These are phyloP conservation scores for Cephalotrichum gorgonifer DNA, from an alignment of 2,329 filamentous ascomycete species.

Conservation along the genomic window DNA sequence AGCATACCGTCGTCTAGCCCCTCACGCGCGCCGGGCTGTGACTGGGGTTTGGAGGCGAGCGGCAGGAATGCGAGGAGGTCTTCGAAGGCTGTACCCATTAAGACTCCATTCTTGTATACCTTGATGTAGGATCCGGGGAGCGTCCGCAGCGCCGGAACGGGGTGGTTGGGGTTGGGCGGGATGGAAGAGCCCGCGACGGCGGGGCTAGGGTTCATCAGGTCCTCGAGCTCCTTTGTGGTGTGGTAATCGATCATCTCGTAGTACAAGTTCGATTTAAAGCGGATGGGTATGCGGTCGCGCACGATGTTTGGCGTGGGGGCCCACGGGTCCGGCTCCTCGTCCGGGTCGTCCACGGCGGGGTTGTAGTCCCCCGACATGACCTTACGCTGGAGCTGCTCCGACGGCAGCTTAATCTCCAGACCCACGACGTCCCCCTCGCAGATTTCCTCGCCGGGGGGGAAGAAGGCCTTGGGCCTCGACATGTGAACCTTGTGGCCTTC, in stretches of 20 bases:
- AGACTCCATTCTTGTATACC: constrained; percentile 83
- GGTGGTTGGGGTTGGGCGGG: constrained; percentile 59
- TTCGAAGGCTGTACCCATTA: constrained; percentile 80
- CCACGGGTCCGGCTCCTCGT: constrained; percentile 42
- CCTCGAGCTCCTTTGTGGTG: constrained; percentile 77
- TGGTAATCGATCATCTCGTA: constrained; percentile 91
- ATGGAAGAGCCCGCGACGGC: constrained; percentile 30
- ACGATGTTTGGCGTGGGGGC: constrained; percentile 70
- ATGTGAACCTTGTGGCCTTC: constrained; percentile 87
- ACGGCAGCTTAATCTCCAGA: constrained; percentile 82
- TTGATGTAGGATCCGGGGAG: constrained; percentile 79
- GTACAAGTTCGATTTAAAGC: constrained; percentile 87
- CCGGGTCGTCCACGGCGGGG: constrained; percentile 62
- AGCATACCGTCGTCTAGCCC: constrained; percentile 90
- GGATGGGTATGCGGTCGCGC: constrained; percentile 87
- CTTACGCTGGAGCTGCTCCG: constrained; percentile 76
- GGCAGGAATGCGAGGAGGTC: constrained; percentile 85
- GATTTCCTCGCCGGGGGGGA: constrained; percentile 67
- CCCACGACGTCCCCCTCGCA: constrained; percentile 89
- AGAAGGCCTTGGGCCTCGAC: constrained; percentile 87
- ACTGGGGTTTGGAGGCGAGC: constrained; percentile 67
- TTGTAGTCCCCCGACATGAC: constrained; percentile 83
- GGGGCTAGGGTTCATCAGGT: constrained; percentile 62
- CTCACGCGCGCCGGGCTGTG: constrained; percentile 61
- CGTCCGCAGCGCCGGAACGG: constrained; percentile 66